Conservation (phyloP, 768 basidiomycete species). For the Fibroporia radiculosa region DNA sequence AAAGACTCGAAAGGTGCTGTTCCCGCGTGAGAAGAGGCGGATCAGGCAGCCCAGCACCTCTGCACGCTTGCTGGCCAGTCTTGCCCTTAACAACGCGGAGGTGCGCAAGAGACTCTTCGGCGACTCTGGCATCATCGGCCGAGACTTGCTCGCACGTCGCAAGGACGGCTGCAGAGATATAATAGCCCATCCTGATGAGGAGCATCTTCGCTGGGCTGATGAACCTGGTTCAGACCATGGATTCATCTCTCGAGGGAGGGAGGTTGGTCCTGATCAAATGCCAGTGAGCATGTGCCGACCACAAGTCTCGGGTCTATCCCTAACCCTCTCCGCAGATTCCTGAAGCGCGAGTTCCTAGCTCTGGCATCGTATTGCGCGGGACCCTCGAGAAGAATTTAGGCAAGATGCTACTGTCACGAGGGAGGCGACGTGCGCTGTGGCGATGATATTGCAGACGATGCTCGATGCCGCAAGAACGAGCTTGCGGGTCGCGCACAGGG, state of each 20-base stretch:
- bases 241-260: constrained; percentile 44
- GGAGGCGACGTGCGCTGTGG: constrained; percentile 27
- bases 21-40: constrained; percentile 25
- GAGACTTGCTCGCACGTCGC: constrained; percentile 69
- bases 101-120: constrained; percentile 82
- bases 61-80: constrained; percentile 80
- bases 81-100: constrained; percentile 89
- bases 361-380: constrained; percentile 36
- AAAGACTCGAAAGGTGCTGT: constrained; percentile 31
- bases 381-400: constrained; percentile 39
- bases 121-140: constrained; percentile 70
- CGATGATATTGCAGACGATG: constrained; percentile 17
- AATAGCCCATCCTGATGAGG: constrained; percentile 54
- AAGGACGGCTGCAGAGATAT: constrained; percentile 65
- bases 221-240: constrained; percentile 60
- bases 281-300: constrained; percentile 25
- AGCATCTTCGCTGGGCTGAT: constrained; percentile 55
- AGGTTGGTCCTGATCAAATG: constrained; percentile 36
- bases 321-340: constrained; percentile 18
- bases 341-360: constrained; percentile 36
- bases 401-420: constrained; percentile 25
- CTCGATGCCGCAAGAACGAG: constrained; percentile 13
- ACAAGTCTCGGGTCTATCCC: not conserved
- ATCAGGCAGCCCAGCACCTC: constrained; percentile 70
- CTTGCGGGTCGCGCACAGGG: constrained; percentile 9